Percentiles rank a stretch among this genome's conserved stretches.
phyloP scores from a whole-genome alignment of 345 rosid genomes.

The Hibiscus tridactylites region DNA sequence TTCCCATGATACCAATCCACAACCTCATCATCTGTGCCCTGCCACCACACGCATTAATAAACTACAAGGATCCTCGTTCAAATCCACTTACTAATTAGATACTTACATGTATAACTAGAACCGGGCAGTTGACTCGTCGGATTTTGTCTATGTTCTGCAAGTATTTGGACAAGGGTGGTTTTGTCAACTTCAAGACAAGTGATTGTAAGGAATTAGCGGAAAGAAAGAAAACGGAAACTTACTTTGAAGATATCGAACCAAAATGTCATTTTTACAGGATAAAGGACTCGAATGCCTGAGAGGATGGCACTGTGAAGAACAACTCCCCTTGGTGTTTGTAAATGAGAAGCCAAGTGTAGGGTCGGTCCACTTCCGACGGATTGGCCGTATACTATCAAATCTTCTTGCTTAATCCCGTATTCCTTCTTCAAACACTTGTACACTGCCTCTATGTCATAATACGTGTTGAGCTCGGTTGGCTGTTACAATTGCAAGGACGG shows the following conservation, averaged over 20 bases:
- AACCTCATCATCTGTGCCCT: conserved; percentile 89
- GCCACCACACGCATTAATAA: conserved; percentile 6
- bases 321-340: conserved; percentile 65
- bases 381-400: conserved; percentile 81
- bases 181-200: too few species aligned
- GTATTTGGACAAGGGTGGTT: conserved; percentile 4
- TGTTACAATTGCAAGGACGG: conserved; percentile 3
- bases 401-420: conserved; percentile 68
- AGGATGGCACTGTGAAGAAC: conserved; percentile 96
- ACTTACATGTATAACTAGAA: conserved; percentile 94
- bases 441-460: conserved; percentile 83
- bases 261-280: conserved; percentile 88
- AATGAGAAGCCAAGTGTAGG: conserved; percentile 66
- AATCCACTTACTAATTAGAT: too few species aligned
- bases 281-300: conserved; percentile 87
- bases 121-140: conserved; percentile 71
- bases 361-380: conserved; percentile 99
- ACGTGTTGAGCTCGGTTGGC: conserved; percentile 96
- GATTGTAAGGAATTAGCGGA: too few species aligned
- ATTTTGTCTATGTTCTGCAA: conserved; percentile 96
- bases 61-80: too few species aligned
- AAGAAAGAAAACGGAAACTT: conserved; percentile 9
- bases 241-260: conserved; percentile 95
- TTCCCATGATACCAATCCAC: conserved; percentile 87
- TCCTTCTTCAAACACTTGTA: conserved; percentile 70